Conservation (phyloP, 345 rosid species). For the Syzygium aromaticum region DNA sequence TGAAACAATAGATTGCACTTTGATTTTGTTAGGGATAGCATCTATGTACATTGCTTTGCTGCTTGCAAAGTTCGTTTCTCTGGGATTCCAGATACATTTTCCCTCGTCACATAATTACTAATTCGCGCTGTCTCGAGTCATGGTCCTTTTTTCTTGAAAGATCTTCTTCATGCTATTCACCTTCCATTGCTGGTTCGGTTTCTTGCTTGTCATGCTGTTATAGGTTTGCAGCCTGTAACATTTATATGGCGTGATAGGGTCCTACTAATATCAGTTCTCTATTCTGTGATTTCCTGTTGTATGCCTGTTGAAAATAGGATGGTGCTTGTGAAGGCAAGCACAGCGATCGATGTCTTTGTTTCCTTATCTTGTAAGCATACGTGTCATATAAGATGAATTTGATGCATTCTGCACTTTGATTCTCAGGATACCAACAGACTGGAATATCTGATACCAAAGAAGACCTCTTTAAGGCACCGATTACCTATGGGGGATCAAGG, state of each 20-base stretch:
- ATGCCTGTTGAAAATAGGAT: not conserved
- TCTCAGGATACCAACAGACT: slow-evolving; percentile 76
- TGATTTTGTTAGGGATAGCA: not conserved
- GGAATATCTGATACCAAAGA: slow-evolving; percentile 87
- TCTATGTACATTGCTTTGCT: not conserved
- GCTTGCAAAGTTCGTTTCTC: not conserved
- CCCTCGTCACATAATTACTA: not conserved
- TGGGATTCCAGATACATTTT: not conserved
- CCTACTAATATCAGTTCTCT: not conserved
- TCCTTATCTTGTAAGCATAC: not conserved
- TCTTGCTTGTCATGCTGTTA: not conserved
- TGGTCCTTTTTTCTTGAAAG: not conserved
- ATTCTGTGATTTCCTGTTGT: not conserved
- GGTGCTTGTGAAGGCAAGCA: not conserved
- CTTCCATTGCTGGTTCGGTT: not conserved
- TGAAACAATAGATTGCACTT: not conserved
- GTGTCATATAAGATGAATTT: not conserved
- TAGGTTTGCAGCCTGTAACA: not conserved
- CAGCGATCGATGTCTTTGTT: not conserved
- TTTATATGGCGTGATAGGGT: not conserved
- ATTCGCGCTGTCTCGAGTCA: not conserved
- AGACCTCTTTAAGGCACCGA: slow-evolving; percentile 80
- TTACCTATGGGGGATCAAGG: slow-evolving; percentile 98
- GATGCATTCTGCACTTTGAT: not conserved
- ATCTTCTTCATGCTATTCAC: not conserved